Conservation (phyloP, 2,329 filamentous ascomycete genomes). For the Claviceps pusilla region DNA sequence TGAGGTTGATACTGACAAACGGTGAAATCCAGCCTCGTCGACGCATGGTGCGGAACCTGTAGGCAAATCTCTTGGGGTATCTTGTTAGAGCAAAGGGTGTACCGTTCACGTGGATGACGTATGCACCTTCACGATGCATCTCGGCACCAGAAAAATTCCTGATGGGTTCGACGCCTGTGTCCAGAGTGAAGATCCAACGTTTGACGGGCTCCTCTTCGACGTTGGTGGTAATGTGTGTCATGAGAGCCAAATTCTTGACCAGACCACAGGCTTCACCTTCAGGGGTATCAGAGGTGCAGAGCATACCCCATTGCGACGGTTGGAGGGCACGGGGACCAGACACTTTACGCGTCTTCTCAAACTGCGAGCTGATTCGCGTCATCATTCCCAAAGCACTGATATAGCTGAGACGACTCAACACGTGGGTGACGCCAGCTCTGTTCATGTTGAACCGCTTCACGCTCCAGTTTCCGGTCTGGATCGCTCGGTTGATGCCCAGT, state of each 20-base stretch:
- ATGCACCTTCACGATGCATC: constrained; percentile 70
- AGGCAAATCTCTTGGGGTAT: constrained; percentile 73
- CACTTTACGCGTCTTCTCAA: constrained; percentile 96
- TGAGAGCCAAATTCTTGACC: constrained; percentile 92
- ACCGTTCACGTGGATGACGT: constrained; percentile 89
- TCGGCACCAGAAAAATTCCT: constrained; percentile 60
- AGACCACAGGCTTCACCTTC: constrained; percentile 97
- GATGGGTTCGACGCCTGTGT: constrained; percentile 67
- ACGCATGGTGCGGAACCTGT: constrained; percentile 71
- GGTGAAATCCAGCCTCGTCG: constrained; percentile 86
- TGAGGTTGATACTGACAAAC: constrained; percentile 93
- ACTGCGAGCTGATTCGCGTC: constrained; percentile 96
- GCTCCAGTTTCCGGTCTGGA: constrained; percentile 95
- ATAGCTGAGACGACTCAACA: constrained; percentile 87
- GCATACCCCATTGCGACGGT: constrained; percentile 95
- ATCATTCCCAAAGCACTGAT: constrained; percentile 98
- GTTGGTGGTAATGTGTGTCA: constrained; percentile 98
- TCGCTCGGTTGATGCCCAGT: constrained; percentile 83
- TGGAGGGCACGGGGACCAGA: constrained; percentile 89
- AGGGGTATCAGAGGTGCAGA: constrained; percentile 91
- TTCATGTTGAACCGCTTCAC: constrained; percentile 99
- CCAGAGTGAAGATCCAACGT: constrained; percentile 72
- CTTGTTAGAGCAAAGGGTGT: constrained; percentile 80
- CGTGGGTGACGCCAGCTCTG: constrained; percentile 87
- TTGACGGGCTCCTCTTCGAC: constrained; percentile 84